A percentile compares a stretch with the other conserved stretches of the same genome.
Conservation (phyloP, 176 grass and related monocot species). For the Secale cereale region DNA sequence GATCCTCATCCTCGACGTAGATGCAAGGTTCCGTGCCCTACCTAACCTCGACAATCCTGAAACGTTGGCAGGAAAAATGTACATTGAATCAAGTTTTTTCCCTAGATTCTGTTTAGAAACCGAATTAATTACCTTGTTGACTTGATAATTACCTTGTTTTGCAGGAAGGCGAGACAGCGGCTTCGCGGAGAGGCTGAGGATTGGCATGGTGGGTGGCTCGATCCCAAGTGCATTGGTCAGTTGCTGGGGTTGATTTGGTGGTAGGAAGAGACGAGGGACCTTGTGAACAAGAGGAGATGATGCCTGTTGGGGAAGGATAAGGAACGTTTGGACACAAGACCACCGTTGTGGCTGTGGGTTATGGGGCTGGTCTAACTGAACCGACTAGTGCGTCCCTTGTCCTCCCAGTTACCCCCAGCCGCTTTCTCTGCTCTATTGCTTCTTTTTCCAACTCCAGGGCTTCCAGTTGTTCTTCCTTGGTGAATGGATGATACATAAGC, state of each 20-base stretch:
- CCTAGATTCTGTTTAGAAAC: neutral
- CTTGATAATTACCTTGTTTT: neutral
- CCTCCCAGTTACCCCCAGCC: no score
- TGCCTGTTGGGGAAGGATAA: slow-evolving; percentile 2
- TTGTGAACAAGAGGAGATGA: neutral
- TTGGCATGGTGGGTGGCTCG: neutral
- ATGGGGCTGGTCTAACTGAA: neutral
- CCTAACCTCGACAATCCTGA: slow-evolving; percentile 2
- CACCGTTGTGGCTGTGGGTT: neutral
- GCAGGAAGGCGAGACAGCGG: neutral
- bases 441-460: no score
- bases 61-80: neutral
- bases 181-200: slow-evolving; percentile 5
- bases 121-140: neutral
- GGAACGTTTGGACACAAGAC: slow-evolving; percentile 13
- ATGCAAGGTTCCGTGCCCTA: neutral
- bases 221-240: neutral
- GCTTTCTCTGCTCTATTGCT: no score
- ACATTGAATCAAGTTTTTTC: neutral
- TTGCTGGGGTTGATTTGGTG: neutral
- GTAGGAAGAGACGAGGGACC: neutral
- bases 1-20: neutral
- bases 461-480: no score
- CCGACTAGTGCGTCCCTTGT: no score
- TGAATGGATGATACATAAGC: no score